phyloP scores from a whole-genome alignment of 179 eudicot genomes.

The Beta corolliflora region DNA sequence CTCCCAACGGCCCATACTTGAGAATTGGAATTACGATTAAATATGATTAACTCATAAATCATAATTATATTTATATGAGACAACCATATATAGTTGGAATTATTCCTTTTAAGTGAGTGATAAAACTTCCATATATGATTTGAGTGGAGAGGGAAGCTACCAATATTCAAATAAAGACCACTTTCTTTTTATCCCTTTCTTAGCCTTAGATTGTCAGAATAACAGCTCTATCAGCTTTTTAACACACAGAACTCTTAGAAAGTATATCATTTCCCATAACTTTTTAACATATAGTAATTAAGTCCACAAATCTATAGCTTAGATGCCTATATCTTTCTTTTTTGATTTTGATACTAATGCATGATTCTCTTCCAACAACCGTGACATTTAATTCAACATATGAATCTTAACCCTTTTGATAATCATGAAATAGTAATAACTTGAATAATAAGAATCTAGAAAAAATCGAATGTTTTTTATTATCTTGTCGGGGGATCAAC shows the following conservation, averaged over 20 bases:
- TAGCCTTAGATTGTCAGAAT: slow-evolving; percentile 5
- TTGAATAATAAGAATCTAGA: slow-evolving; percentile 29
- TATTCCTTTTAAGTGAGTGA: no score
- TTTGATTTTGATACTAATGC: slow-evolving; percentile 9
- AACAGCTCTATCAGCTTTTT: background rate
- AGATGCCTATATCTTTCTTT: slow-evolving; percentile 9
- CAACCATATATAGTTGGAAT: no score
- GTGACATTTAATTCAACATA: slow-evolving; percentile 20
- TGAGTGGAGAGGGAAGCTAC: background rate
- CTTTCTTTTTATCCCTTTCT: background rate
- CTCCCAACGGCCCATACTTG: no score
- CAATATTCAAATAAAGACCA: slow-evolving; percentile 1
- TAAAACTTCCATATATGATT: background rate
- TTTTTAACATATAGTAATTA: background rate
- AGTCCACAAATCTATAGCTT: no score
- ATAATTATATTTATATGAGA: no score
- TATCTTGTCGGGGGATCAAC: slow-evolving; percentile 38
- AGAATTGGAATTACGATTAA: no score
- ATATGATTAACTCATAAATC: no score
- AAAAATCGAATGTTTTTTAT: slow-evolving; percentile 31
- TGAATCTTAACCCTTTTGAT: slow-evolving; percentile 25
- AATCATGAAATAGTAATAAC: slow-evolving; percentile 1
- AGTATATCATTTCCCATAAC: background rate
- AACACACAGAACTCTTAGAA: background rate
- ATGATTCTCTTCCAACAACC: slow-evolving; percentile 19